Evolutionary conservation across 768 basidiomycete genomes (phyloP).

Genomic region (Psilocybe cyanescens): DNA sequence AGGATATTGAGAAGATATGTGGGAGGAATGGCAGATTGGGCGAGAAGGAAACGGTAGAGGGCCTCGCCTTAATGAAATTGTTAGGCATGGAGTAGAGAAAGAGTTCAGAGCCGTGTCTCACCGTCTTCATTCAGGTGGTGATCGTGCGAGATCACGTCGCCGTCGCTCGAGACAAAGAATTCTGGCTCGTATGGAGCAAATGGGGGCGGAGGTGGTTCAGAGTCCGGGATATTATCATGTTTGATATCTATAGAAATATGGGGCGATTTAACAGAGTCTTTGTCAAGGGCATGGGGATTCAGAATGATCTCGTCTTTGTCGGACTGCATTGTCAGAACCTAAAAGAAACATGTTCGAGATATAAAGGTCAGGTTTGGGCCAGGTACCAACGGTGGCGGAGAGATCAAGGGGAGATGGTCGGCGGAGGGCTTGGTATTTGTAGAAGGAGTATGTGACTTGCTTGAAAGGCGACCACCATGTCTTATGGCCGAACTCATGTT

Average conservation of each 20-base stretch:
- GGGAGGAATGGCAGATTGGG: slow-evolving; percentile 52
- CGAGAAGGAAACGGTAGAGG: slow-evolving; percentile 72
- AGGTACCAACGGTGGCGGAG: background rate
- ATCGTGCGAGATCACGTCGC: slow-evolving; percentile 71
- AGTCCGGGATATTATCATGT: slow-evolving; percentile 24
- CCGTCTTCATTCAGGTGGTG: slow-evolving; percentile 69
- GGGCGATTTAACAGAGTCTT: background rate
- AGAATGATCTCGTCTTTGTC: background rate
- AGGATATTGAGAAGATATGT: slow-evolving; percentile 45
- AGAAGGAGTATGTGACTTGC: too few relatives aligned
- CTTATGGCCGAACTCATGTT: background rate
- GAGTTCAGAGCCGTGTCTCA: background rate
- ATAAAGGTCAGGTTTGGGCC: background rate
- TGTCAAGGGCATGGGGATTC: background rate
- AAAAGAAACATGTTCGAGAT: background rate
- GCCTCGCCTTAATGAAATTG: slow-evolving; percentile 43
- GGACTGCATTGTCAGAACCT: background rate
- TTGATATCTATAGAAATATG: background rate
- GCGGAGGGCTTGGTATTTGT: background rate
- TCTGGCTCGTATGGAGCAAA: slow-evolving; percentile 69
- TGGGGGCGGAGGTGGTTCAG: slow-evolving; percentile 49
- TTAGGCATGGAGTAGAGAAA: background rate
- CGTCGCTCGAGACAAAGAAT: slow-evolving; percentile 50
- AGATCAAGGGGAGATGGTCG: background rate
- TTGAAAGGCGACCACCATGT: background rate